phyloP scores from a whole-genome alignment of 108 stramenopile genomes.

The Cyclotella cryptica region DNA sequence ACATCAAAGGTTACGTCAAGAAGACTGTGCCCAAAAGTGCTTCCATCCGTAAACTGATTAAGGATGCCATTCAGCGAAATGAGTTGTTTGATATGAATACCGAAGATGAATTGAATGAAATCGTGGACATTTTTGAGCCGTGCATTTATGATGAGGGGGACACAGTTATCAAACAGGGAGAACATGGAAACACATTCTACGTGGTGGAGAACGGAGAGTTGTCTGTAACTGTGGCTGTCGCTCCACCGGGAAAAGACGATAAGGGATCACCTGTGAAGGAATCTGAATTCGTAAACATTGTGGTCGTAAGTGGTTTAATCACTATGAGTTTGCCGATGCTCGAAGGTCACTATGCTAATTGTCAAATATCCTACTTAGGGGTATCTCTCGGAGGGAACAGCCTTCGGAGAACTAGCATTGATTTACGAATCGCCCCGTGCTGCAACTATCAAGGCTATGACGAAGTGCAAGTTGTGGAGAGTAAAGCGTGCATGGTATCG shows the following conservation, averaged over 20 bases:
- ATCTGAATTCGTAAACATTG: constrained; percentile 17
- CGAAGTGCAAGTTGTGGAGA: constrained; percentile 60
- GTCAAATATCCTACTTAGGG: constrained; percentile 5
- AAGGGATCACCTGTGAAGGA: constrained; percentile 15
- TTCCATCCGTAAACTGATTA: constrained; percentile 58
- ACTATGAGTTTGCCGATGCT: not conserved
- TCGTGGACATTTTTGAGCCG: constrained; percentile 80
- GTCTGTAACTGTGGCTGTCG: constrained; percentile 66
- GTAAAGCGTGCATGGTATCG: constrained; percentile 61
- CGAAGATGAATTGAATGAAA: constrained; percentile 61
- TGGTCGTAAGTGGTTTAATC: not conserved
- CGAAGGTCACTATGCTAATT: not conserved
- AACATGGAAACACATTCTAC: constrained; percentile 83
- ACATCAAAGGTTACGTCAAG: constrained; percentile 48
- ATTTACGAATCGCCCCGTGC: constrained; percentile 82
- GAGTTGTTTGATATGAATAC: constrained; percentile 66
- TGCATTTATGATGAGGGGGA: constrained; percentile 39
- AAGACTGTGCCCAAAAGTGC: constrained; percentile 54
- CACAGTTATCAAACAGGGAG: constrained; percentile 74
- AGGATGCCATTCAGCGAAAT: constrained; percentile 65
- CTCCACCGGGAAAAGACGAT: constrained; percentile 49
- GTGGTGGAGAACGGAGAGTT: constrained; percentile 67
- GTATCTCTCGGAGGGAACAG: constrained; percentile 22
- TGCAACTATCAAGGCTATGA: constrained; percentile 64
- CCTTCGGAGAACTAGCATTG: constrained; percentile 85